A percentile compares a stretch with the other conserved stretches of the same genome.
Evolutionary conservation across 345 rosid species (phyloP).

Genomic region (Laguncularia racemosa): DNA sequence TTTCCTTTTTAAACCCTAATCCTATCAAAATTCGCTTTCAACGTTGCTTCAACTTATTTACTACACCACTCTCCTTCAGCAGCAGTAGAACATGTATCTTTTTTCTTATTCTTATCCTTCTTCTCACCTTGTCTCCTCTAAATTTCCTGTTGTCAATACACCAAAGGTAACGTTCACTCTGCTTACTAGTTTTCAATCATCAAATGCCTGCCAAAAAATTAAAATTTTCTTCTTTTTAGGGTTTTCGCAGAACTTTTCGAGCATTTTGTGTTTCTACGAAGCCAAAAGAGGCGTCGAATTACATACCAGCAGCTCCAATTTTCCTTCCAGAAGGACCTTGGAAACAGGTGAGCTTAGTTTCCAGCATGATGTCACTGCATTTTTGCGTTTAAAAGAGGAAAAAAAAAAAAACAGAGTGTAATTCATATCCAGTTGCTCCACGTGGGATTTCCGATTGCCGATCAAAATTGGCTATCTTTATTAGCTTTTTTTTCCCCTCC

Average conservation of each 20-base stretch:
- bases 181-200: background rate
- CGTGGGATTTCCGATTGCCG: no score
- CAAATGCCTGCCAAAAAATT: background rate
- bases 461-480: no score
- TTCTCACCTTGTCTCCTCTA: background rate
- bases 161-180: slow-evolving; percentile 1
- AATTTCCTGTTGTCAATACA: background rate
- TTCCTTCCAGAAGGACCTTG: slow-evolving; percentile 75
- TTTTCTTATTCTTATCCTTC: background rate
- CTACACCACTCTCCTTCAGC: background rate
- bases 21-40: no score
- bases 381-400: no score
- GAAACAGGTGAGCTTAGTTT: slow-evolving; percentile 45
- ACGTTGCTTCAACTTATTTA: no score
- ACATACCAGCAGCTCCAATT: slow-evolving; percentile 81
- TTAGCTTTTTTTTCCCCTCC: no score
- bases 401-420: no score
- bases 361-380: background rate
- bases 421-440: no score
- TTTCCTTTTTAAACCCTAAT: no score
- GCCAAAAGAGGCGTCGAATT: slow-evolving; percentile 39
- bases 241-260: slow-evolving; percentile 24
- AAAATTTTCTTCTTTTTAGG: slow-evolving; percentile 13
- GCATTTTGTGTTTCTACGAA: slow-evolving; percentile 23
- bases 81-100: background rate